Base-by-base conservation (phyloP, 495 filamentous ascomycete species). In the Aspergillus baeticus region DNA sequence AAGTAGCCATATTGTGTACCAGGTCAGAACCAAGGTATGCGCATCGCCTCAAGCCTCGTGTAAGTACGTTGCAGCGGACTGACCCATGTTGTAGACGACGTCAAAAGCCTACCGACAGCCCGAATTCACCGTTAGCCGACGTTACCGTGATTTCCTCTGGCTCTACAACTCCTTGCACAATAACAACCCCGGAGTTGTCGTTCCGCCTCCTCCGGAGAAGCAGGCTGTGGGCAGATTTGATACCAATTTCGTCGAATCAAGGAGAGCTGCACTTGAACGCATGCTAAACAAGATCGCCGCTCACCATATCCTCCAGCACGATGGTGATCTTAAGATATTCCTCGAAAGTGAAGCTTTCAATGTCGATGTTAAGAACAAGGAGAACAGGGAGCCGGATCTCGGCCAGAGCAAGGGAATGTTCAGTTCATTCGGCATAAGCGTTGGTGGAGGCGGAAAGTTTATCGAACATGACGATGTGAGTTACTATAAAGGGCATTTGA, bases 101-200 rank as follows among this genome's bases (percentile, higher is more conserved):
- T 98, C 95, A 3, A 98, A 96, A 74, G 94, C 91, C 34, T 98
- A 97, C 69, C 88, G 87, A 60, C 87, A 89, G 57, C 80, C 87
- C 26, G 91, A 96, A 65, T 98, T 98, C 58, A 84, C 87, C 18
- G 94, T 98, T 56, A 92, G 87, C 61, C 84, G 94, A 55, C 84
- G 94, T 56, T 98, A 97, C 74, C 85, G 94, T 42, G 94, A 98
- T 73, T 98, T 98, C 67, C 75, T 98, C 35, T 98, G 94, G 94
- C 86, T 98, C 18, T 98, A 98, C 65, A 96, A 87, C 55, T 88
- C 88, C 29, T 78, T 98, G 59, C 94, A 97, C 69, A 87, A 82
- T 62, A 98, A 93, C 70, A 97, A 92, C 65, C 94, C 94, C 13
- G 94, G 94, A 44, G 86, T 96, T 37, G 90, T 98, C 53, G 91